phyloP scores from a whole-genome alignment of 805 yeast genomes.

The Schizosaccharomyces osmophilus region DNA sequence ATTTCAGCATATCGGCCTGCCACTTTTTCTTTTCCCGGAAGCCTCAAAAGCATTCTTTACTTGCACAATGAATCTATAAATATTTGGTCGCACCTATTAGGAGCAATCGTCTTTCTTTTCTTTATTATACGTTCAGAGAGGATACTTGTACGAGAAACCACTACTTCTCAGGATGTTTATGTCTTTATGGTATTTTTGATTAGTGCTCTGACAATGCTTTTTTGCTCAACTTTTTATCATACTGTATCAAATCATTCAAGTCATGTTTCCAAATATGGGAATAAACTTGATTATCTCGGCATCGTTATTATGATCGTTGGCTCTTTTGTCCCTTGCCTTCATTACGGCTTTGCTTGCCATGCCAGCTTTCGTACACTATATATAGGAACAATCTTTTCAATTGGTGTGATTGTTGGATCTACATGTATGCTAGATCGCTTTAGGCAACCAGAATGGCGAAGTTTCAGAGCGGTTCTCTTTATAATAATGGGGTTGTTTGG shows the following conservation, averaged over 20 bases:
- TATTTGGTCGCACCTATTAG: slow-evolving; percentile 36
- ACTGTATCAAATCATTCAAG: slow-evolving; percentile 42
- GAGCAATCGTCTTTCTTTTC: slow-evolving; percentile 9
- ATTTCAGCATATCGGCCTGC: slow-evolving; percentile 38
- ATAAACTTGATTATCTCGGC: slow-evolving; percentile 53
- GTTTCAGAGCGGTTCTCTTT: slow-evolving; percentile 55
- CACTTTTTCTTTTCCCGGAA: slow-evolving; percentile 23
- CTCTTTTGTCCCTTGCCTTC: slow-evolving; percentile 29
- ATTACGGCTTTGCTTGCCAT: slow-evolving; percentile 22
- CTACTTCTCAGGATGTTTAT: slow-evolving; percentile 17
- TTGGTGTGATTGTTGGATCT: slow-evolving; percentile 39
- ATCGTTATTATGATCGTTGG: slow-evolving; percentile 43
- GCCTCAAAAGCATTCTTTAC: slow-evolving; percentile 26
- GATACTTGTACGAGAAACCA: slow-evolving; percentile 10
- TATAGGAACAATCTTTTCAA: slow-evolving; percentile 22
- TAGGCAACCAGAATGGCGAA: slow-evolving; percentile 46
- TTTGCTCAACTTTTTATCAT: slow-evolving; percentile 44
- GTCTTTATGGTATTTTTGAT: slow-evolving; percentile 29
- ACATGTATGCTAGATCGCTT: slow-evolving; percentile 44
- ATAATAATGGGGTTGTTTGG: slow-evolving; percentile 62
- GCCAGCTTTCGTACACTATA: slow-evolving; percentile 10
- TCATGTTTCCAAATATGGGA: slow-evolving; percentile 28
- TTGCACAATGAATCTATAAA: slow-evolving; percentile 52
- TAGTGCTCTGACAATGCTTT: slow-evolving; percentile 36
- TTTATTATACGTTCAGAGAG: slow-evolving; percentile 7